These are phyloP conservation scores for Ophiostoma populinum DNA, from an alignment of 2,329 filamentous ascomycete genomes.

Conservation along the genomic window DNA sequence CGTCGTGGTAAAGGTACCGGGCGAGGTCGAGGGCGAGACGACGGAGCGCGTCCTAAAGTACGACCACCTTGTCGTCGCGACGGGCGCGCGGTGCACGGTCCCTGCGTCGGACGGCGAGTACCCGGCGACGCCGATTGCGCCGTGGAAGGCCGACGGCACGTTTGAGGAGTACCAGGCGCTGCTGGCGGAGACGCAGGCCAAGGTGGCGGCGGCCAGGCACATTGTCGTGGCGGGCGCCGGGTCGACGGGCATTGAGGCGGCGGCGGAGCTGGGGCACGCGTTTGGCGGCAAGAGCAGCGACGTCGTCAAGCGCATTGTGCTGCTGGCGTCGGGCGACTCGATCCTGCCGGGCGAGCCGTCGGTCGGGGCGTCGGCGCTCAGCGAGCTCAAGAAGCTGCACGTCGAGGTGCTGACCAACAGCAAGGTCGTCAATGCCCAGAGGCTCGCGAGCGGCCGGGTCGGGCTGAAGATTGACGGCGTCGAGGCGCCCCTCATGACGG, in stretches of 20 bases:
- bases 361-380: constrained; percentile 22
- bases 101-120: constrained; percentile 15
- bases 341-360: constrained; percentile 28
- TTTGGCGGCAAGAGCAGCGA: constrained; percentile 18
- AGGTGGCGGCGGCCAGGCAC: constrained; percentile 27
- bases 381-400: constrained; percentile 34
- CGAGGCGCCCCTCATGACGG: constrained; percentile 31
- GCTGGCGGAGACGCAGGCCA: constrained; percentile 24
- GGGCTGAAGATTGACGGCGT: constrained; percentile 27
- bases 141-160: constrained; percentile 34
- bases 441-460: constrained; percentile 25
- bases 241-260: constrained; percentile 36
- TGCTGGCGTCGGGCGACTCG: constrained; percentile 26
- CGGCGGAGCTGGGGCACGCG: constrained; percentile 35
- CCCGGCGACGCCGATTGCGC: constrained; percentile 17
- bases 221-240: constrained; percentile 41
- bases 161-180: constrained; percentile 25
- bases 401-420: constrained; percentile 29
- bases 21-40: constrained; percentile 11
- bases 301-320: constrained; percentile 24
- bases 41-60: constrained; percentile 23
- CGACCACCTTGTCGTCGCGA: constrained; percentile 40
- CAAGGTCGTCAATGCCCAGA: constrained; percentile 21
- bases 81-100: constrained; percentile 25
- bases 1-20: constrained; percentile 22